Evolutionary conservation across 257 asterid species (phyloP).

Genomic region (Dorcoceras hygrometricum): DNA sequence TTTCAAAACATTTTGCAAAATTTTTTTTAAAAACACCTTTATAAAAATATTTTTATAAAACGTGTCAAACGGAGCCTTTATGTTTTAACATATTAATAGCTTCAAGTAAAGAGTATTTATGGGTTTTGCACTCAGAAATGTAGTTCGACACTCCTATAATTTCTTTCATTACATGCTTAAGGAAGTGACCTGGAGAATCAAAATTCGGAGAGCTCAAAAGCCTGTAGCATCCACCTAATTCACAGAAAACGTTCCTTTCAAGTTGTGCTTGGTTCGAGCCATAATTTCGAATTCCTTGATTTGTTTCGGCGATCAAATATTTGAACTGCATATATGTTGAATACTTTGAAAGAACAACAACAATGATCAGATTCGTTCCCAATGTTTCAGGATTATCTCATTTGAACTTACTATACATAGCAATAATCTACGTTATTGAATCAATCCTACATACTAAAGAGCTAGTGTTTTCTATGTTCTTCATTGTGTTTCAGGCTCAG

Average conservation of each 20-base stretch:
- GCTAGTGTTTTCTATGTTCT: neutral
- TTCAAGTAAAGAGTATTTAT: neutral
- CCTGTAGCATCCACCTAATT: neutral
- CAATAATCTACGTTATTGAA: neutral
- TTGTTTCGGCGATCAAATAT: neutral
- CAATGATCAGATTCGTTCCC: neutral
- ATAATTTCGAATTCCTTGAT: too few relatives aligned
- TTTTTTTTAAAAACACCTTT: too few relatives aligned
- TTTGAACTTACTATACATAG: neutral
- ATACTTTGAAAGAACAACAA: too few relatives aligned
- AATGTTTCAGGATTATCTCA: too few relatives aligned
- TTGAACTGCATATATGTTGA: neutral
- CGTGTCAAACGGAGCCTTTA: too few relatives aligned
- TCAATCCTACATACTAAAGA: neutral
- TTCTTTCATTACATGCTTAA: neutral
- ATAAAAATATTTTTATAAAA: too few relatives aligned
- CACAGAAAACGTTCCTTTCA: neutral
- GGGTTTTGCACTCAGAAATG: neutral
- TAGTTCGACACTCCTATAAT: neutral
- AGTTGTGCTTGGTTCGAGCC: neutral
- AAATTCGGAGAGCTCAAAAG: too few relatives aligned
- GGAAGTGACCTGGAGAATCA: too few relatives aligned
- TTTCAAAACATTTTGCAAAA: too few relatives aligned
- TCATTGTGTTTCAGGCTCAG: conserved; percentile 47
- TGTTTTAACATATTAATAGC: neutral